Evolutionary conservation across 2,329 filamentous ascomycete genomes (phyloP).

Genomic region (Colletotrichum limetticola): DNA sequence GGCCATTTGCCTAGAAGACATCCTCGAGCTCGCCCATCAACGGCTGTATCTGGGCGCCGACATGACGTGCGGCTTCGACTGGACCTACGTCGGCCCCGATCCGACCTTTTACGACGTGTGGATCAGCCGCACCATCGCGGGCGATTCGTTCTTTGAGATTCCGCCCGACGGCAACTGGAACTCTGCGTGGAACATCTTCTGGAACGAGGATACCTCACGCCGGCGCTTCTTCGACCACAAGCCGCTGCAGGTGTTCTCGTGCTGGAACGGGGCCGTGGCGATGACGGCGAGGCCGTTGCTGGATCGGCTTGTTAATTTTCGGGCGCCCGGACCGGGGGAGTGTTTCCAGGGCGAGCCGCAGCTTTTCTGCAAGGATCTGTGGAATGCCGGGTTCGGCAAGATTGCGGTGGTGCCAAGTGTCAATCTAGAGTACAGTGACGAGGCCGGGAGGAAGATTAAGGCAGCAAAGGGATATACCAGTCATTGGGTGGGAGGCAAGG

Average conservation of each 20-base stretch:
- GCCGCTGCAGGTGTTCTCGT: constrained; percentile 70
- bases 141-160: constrained; percentile 66
- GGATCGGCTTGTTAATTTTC: constrained; percentile 55
- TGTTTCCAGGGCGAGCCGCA: constrained; percentile 66
- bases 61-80: constrained; percentile 71
- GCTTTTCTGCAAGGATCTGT: constrained; percentile 68
- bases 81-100: constrained; percentile 55
- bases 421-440: constrained; percentile 64
- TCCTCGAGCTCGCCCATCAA: constrained; percentile 58
- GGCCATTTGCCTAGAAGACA: constrained; percentile 62
- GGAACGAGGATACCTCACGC: constrained; percentile 54
- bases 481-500: constrained; percentile 45
- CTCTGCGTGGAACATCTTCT: constrained; percentile 62
- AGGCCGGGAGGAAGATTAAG: constrained; percentile 58
- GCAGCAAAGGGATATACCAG: constrained; percentile 59
- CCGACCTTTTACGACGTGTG: constrained; percentile 68
- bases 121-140: constrained; percentile 61
- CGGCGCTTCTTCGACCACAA: constrained; percentile 45
- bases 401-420: constrained; percentile 67
- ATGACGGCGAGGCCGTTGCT: constrained; percentile 61
- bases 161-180: constrained; percentile 61
- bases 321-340: constrained; percentile 51
- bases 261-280: constrained; percentile 68
- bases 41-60: constrained; percentile 59
- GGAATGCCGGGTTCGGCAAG: constrained; percentile 58